Conservation (phyloP, 1,139 yeast species). For the Saccharomyces hybrid region DNA sequence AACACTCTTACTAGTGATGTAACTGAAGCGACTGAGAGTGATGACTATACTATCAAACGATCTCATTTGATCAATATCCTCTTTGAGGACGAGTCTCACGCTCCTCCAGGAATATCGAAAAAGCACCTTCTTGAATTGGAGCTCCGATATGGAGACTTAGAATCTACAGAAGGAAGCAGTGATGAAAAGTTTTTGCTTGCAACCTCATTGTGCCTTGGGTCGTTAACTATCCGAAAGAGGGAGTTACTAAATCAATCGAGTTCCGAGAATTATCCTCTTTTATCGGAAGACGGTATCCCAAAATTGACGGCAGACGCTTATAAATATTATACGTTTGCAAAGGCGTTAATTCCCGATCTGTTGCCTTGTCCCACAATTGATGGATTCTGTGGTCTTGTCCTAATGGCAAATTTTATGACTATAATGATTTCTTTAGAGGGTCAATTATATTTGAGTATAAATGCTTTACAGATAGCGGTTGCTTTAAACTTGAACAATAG, state of each 20-base stretch:
- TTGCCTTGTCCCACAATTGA: slow-evolving; percentile 1
- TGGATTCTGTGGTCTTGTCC: slow-evolving; percentile 6
- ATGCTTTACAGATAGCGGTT: slow-evolving; percentile 6
- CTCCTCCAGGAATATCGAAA: neutral
- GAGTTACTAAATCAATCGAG: slow-evolving; percentile 1
- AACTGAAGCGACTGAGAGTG: neutral
- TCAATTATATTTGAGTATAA: slow-evolving; percentile 5
- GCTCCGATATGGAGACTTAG: slow-evolving; percentile 1
- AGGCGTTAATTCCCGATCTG: neutral
- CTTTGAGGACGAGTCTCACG: neutral
- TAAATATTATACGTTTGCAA: neutral
- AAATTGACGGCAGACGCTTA: neutral
- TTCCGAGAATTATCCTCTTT: neutral
- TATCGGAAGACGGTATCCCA: neutral
- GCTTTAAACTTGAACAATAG: slow-evolving; percentile 1
- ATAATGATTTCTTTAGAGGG: slow-evolving; percentile 6
- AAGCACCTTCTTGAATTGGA: neutral
- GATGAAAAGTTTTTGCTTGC: slow-evolving; percentile 6
- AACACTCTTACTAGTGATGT: neutral
- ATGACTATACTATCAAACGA: neutral
- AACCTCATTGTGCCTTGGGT: slow-evolving; percentile 7
- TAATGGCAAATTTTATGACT: slow-evolving; percentile 7
- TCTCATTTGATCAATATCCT: neutral
- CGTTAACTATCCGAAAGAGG: slow-evolving; percentile 6
- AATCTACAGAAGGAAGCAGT: neutral